phyloP scores from a whole-genome alignment of 2,329 filamentous ascomycete genomes.

The Diplodia sapinea region DNA sequence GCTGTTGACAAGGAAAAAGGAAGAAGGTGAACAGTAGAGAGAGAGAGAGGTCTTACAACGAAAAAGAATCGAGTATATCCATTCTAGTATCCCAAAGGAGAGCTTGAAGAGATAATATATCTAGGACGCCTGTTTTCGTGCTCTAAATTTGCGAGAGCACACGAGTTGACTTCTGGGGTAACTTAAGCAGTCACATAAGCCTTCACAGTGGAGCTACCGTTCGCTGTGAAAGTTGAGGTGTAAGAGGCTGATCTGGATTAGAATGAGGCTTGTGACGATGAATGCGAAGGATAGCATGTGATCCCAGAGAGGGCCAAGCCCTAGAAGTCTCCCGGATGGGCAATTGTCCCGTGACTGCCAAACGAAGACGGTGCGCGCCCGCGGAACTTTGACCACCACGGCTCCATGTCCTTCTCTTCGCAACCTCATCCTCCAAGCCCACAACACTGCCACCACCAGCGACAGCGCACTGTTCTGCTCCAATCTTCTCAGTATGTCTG shows the following conservation, averaged over 20 bases:
- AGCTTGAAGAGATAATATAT: no score
- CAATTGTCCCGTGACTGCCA: not conserved
- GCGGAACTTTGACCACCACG: not conserved
- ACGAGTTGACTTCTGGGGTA: not conserved
- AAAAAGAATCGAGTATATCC: no score
- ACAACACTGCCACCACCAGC: not conserved
- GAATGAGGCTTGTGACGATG: not conserved
- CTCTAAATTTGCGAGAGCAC: not conserved
- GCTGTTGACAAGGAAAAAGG: no score
- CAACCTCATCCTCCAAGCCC: not conserved
- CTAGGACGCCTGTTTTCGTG: no score
- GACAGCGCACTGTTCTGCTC: not conserved
- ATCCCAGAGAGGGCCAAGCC: not conserved
- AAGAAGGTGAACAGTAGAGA: no score
- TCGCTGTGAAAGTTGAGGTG: not conserved
- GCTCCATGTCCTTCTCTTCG: not conserved
- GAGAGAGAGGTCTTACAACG: no score
- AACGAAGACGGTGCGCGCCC: not conserved
- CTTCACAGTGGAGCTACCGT: not conserved
- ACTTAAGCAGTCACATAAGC: not conserved
- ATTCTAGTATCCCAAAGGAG: no score
- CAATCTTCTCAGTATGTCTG: not conserved
- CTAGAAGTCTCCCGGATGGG: not conserved
- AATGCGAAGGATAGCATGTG: not conserved
- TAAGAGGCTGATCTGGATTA: not conserved